A percentile compares a stretch with the other conserved stretches of the same genome.
Evolutionary conservation across 139 green algal genomes (phyloP).

Genomic region (Monoraphidium neglectum): DNA sequence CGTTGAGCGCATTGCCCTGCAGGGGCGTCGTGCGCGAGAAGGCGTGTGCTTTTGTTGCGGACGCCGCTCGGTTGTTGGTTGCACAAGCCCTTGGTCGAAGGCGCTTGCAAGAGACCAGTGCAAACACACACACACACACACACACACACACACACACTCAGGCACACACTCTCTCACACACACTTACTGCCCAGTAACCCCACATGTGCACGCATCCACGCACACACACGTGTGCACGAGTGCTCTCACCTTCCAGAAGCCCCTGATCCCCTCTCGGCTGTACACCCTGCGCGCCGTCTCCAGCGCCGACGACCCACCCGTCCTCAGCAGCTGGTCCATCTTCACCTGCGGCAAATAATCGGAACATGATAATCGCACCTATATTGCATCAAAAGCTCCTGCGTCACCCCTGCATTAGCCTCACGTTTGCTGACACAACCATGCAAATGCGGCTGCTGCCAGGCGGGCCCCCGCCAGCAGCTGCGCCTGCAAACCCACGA

Average conservation of each 20-base stretch:
- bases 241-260: conserved; percentile 54
- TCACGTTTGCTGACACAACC: no score
- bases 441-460: no score
- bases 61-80: no score
- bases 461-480: background rate
- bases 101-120: no score
- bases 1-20: conserved; percentile 77
- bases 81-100: background rate
- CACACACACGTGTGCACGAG: background rate
- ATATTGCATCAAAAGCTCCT: background rate
- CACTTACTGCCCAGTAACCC: no score
- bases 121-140: no score
- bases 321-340: conserved; percentile 68
- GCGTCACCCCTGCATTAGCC: no score
- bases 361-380: conserved; percentile 29
- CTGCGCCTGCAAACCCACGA: background rate
- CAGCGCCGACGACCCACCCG: conserved; percentile 4
- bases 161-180: no score
- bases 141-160: no score
- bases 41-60: background rate
- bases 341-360: no score
- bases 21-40: conserved; percentile 49
- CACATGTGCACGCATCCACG: no score
- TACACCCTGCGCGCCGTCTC: conserved; percentile 34
- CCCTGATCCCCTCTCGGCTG: conserved; percentile 44